phyloP scores from a whole-genome alignment of 2,329 filamentous ascomycete genomes.

The Ceratocystis eucalypticola region DNA sequence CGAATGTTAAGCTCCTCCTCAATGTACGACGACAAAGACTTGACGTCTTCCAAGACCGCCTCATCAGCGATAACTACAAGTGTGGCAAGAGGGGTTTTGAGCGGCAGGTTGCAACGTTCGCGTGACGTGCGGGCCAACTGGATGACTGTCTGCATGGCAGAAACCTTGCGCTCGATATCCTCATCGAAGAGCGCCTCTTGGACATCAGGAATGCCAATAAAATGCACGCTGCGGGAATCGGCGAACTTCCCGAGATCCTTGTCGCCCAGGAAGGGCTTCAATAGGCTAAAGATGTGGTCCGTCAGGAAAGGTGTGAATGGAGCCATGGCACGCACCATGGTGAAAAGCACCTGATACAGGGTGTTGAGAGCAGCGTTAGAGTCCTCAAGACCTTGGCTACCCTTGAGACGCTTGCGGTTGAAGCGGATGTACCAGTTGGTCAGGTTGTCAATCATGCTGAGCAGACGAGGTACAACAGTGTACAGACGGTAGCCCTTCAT shows the following conservation, averaged over 20 bases:
- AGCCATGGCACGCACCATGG: slow-evolving; percentile 63
- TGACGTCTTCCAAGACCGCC: slow-evolving; percentile 60
- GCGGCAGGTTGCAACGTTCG: slow-evolving; percentile 61
- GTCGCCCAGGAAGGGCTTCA: slow-evolving; percentile 65
- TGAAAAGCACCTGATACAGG: slow-evolving; percentile 78
- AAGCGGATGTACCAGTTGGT: slow-evolving; percentile 92
- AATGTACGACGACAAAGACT: slow-evolving; percentile 66
- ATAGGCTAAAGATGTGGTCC: slow-evolving; percentile 70
- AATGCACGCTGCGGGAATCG: slow-evolving; percentile 71
- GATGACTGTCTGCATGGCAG: slow-evolving; percentile 80
- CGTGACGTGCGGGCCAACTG: slow-evolving; percentile 67
- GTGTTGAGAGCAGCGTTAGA: slow-evolving; percentile 76
- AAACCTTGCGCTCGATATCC: slow-evolving; percentile 63
- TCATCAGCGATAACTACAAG: slow-evolving; percentile 72
- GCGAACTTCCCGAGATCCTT: slow-evolving; percentile 42
- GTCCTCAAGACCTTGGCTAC: slow-evolving; percentile 53
- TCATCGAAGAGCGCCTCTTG: slow-evolving; percentile 69
- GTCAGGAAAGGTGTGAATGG: slow-evolving; percentile 85
- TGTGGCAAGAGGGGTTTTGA: slow-evolving; percentile 75
- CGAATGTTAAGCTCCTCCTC: slow-evolving; percentile 74
- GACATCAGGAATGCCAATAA: slow-evolving; percentile 69
- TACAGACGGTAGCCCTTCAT: slow-evolving; percentile 71
- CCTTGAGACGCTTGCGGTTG: slow-evolving; percentile 73
- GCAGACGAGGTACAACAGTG: slow-evolving; percentile 67
- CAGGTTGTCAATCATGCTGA: slow-evolving; percentile 67